Evolutionary conservation across 2,329 filamentous ascomycete genomes (phyloP), one percentile per base, ranked within the genome.

Genomic region (Verticillium tricorpus): DNA sequence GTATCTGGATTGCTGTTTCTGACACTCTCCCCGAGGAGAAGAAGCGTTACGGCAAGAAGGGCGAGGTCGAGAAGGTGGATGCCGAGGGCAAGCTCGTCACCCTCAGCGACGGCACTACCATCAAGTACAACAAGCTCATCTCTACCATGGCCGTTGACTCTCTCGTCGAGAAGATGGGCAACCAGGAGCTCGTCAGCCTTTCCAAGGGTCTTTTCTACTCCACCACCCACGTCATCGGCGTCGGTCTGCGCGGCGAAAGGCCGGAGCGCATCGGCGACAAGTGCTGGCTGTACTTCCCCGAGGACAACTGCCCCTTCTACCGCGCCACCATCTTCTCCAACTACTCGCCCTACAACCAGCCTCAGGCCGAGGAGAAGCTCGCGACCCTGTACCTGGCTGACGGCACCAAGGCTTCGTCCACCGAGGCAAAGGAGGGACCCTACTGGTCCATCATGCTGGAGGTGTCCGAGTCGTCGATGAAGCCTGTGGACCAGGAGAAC

Each of bases 361-460:
- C 95, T 37, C 82, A 91, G 68, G 83, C 87, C 63, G 88, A 89
- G 62, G 89, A 84, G 74, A 95, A 96, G 84, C 87, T 99, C 61
- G 87, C 93, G 45, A 98, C 95, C 25, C 80, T 92, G 69, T 90
- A 93, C 76, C 84, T 93, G 52, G 95, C 90, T 62, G 85, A 97
- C 71, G 95, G 95, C 76, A 90, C 88, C 78, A 92, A 92, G 81
- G 86, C 93, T 62, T 78, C 82, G 65, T 91, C 86, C 69, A 83
- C 82, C 58, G 88, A 91, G 72, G 80, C 92, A 64, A 85, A 95
- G 82, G 86, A 90, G 72, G 95, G 95, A 37, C 95, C 95, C 52
- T 99, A 99, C 88, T 99, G 95, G 95, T 98, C 94, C 67, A 96
- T 99, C 83, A 99, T 99, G 95, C 82, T 99, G 70, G 95, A 99